These are phyloP conservation scores for Bretziella fagacearum DNA, from an alignment of 2,329 filamentous ascomycete genomes.

Conservation along the genomic window DNA sequence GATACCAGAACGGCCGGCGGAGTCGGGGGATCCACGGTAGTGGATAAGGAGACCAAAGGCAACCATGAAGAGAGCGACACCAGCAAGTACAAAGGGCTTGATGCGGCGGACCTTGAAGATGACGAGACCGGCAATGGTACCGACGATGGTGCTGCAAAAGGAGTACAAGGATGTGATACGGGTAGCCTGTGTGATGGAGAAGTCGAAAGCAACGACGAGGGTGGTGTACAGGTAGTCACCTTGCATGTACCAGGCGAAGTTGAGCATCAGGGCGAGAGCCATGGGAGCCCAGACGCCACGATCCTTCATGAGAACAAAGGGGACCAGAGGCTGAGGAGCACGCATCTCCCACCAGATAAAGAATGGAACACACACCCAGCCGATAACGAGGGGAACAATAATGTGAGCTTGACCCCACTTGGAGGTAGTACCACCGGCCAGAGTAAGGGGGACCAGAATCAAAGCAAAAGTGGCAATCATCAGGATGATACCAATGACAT, in stretches of 20 bases:
- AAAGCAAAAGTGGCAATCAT: constrained; percentile 31
- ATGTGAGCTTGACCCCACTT: constrained; percentile 25
- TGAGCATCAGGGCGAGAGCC: constrained; percentile 38
- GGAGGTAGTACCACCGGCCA: constrained; percentile 27
- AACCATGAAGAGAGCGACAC: constrained; percentile 44
- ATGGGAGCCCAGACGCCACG: constrained; percentile 47
- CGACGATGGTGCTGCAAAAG: constrained; percentile 39
- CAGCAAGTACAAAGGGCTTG: constrained; percentile 45
- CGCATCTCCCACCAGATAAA: constrained; percentile 34
- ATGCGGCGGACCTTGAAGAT: constrained; percentile 41
- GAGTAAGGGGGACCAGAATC: constrained; percentile 28
- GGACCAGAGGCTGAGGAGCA: constrained; percentile 37
- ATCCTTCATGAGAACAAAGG: constrained; percentile 44
- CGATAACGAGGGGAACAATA: constrained; percentile 29
- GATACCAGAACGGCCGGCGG: constrained; percentile 34
- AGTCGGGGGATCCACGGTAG: constrained; percentile 36
- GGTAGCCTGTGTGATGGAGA: constrained; percentile 37
- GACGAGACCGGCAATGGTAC: constrained; percentile 37
- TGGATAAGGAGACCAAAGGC: constrained; percentile 48
- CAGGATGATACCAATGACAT: constrained; percentile 29
- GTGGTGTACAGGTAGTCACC: constrained; percentile 48
- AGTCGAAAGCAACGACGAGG: constrained; percentile 43
- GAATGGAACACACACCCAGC: constrained; percentile 30
- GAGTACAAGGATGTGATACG: constrained; percentile 43
- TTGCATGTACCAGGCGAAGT: constrained; percentile 45